phyloP scores from a whole-genome alignment of 192 early-diverging fungal species.

The Coemansia aciculifera region DNA sequence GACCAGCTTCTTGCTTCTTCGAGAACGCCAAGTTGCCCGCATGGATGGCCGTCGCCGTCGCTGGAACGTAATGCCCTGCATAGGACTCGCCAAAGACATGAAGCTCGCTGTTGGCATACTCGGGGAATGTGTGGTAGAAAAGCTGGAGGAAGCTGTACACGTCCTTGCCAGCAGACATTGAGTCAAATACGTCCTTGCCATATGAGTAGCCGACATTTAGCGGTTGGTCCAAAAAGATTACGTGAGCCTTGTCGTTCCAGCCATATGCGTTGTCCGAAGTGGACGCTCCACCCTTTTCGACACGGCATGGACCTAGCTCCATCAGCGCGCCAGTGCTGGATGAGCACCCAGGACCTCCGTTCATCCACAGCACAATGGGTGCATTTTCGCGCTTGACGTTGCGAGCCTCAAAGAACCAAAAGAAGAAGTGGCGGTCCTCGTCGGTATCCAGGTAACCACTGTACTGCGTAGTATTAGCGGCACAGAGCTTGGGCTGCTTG shows the following conservation, averaged over 20 bases:
- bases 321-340: slow-evolving; percentile 78
- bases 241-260: slow-evolving; percentile 91
- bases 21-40: slow-evolving; percentile 67
- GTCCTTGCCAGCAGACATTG: slow-evolving; percentile 77
- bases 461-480: slow-evolving; percentile 85
- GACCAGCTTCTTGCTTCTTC: slow-evolving; percentile 17
- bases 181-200: slow-evolving; percentile 69
- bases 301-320: slow-evolving; percentile 86
- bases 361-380: slow-evolving; percentile 78
- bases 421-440: slow-evolving; percentile 83
- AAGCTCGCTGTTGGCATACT: slow-evolving; percentile 78
- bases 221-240: slow-evolving; percentile 87
- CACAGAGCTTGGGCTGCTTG: slow-evolving; percentile 81
- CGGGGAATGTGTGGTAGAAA: slow-evolving; percentile 82
- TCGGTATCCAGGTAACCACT: slow-evolving; percentile 74
- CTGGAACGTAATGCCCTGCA: slow-evolving; percentile 94
- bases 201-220: slow-evolving; percentile 92
- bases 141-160: slow-evolving; percentile 92
- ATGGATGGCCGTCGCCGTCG: slow-evolving; percentile 78
- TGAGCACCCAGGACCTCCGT: slow-evolving; percentile 83
- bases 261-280: slow-evolving; percentile 70
- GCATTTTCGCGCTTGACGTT: slow-evolving; percentile 64
- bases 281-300: slow-evolving; percentile 70
- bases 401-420: slow-evolving; percentile 97
- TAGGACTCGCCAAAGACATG: slow-evolving; percentile 89